Percentiles rank a stretch among this genome's conserved stretches.
Conservation (phyloP, 495 filamentous ascomycete species). For the Haplographium delicatum region DNA sequence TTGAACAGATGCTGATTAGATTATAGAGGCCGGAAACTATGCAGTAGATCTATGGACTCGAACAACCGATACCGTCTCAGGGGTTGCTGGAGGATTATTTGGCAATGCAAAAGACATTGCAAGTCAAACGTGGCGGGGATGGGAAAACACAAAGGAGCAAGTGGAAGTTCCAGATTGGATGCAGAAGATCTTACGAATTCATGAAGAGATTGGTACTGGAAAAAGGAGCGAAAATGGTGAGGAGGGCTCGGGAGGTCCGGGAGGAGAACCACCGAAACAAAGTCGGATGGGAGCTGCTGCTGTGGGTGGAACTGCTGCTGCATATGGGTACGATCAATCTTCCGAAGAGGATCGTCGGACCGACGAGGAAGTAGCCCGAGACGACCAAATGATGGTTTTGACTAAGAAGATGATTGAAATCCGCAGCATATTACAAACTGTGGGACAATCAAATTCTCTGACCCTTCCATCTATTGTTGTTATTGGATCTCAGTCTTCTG, state of each 20-base stretch:
- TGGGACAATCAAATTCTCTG: conserved; percentile 84
- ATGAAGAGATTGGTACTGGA: conserved; percentile 43
- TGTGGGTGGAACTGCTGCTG: conserved; percentile 58
- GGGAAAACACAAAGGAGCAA: conserved; percentile 76
- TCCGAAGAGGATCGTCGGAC: conserved; percentile 59
- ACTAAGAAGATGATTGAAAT: conserved; percentile 99
- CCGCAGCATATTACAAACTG: conserved; percentile 77
- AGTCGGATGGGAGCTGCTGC: conserved; percentile 54
- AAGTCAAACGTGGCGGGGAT: conserved; percentile 71
- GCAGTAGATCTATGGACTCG: conserved; percentile 72
- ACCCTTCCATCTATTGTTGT: conserved; percentile 95
- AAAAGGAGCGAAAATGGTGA: conserved; percentile 34
- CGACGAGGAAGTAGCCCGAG: conserved; percentile 58
- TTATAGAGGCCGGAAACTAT: conserved; percentile 80
- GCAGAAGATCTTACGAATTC: conserved; percentile 60
- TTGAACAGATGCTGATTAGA: neutral
- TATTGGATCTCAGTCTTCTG: conserved; percentile 96
- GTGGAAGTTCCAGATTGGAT: conserved; percentile 82
- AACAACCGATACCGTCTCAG: conserved; percentile 62
- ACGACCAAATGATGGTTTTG: conserved; percentile 99
- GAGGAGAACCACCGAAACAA: conserved; percentile 53
- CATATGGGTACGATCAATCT: conserved; percentile 70
- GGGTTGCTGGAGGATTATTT: conserved; percentile 59
- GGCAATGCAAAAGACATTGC: conserved; percentile 67
- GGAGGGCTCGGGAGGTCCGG: conserved; percentile 38